Evolutionary conservation across 371 early-diverging fungal species (phyloP).

Genomic region (Parasitella parasitica): DNA sequence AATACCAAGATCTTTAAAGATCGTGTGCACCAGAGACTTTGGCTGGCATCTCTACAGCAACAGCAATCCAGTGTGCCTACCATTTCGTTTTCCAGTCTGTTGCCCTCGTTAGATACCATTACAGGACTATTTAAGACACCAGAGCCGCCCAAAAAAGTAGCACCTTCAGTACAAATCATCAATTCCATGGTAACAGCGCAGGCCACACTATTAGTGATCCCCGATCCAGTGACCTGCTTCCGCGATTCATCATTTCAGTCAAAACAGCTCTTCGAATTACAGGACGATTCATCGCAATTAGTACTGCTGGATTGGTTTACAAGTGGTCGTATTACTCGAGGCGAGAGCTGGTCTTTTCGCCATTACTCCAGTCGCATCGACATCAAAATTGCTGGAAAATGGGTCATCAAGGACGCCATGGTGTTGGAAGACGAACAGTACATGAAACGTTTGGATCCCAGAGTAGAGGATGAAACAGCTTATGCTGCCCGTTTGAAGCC

Average conservation of each 20-base stretch:
- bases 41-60: conserved; percentile 19
- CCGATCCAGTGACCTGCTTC: conserved; percentile 81
- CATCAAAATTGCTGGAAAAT: conserved; percentile 37
- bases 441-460: conserved; percentile 10
- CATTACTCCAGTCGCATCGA: conserved; percentile 66
- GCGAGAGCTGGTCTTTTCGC: conserved; percentile 74
- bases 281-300: conserved; percentile 47
- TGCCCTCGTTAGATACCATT: conserved; percentile 1
- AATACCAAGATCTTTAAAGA: conserved; percentile 74
- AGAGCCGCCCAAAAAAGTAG: neutral
- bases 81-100: conserved; percentile 6
- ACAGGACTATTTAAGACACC: neutral
- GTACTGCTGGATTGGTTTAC: conserved; percentile 83
- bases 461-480: conserved; percentile 22
- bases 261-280: conserved; percentile 53
- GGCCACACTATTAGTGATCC: conserved; percentile 59
- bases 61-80: conserved; percentile 7
- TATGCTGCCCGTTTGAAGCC: conserved; percentile 39
- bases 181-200: conserved; percentile 27
- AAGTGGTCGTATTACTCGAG: conserved; percentile 69
- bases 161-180: conserved; percentile 49
- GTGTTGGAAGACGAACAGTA: conserved; percentile 51
- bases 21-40: conserved; percentile 24
- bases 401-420: conserved; percentile 64
- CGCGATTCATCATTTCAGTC: conserved; percentile 62